These are phyloP conservation scores for Wilcoxina mikolae DNA, from an alignment of 495 filamentous ascomycete genomes.

Conservation along the genomic window DNA sequence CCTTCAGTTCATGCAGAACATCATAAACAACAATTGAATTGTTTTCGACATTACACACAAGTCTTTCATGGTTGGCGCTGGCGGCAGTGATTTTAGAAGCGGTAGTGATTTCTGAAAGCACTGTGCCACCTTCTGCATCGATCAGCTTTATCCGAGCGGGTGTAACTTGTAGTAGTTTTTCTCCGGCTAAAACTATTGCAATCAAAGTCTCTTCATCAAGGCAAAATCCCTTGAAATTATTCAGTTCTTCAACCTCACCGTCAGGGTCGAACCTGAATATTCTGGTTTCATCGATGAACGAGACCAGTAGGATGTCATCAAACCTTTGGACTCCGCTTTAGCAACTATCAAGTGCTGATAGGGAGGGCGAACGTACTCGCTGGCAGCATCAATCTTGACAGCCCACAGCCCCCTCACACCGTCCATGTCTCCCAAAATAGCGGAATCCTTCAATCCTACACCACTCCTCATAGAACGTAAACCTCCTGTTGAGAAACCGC, in stretches of 20 bases:
- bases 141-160: slow-evolving; percentile 44
- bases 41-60: slow-evolving; percentile 63
- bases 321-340: slow-evolving; percentile 30
- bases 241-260: slow-evolving; percentile 76
- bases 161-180: slow-evolving; percentile 66
- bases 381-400: slow-evolving; percentile 28
- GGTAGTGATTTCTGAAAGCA: slow-evolving; percentile 42
- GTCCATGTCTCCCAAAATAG: slow-evolving; percentile 54
- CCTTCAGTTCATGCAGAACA: slow-evolving; percentile 41
- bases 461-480: slow-evolving; percentile 81
- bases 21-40: slow-evolving; percentile 50
- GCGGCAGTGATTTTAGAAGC: slow-evolving; percentile 57
- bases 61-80: slow-evolving; percentile 50
- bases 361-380: slow-evolving; percentile 9
- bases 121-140: slow-evolving; percentile 54
- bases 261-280: slow-evolving; percentile 59
- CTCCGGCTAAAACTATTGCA: slow-evolving; percentile 45
- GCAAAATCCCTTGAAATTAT: slow-evolving; percentile 51
- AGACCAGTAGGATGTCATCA: slow-evolving; percentile 59
- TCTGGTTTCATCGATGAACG: slow-evolving; percentile 70
- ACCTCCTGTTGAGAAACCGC: slow-evolving; percentile 72
- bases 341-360: slow-evolving; percentile 18
- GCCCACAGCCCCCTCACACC: slow-evolving; percentile 58
- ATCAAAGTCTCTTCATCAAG: slow-evolving; percentile 61
- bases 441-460: slow-evolving; percentile 81